Evolutionary conservation across 2,329 filamentous ascomycete species (phyloP), one percentile per base, ranked within the genome.

Genomic region (Exophiala sideris): DNA sequence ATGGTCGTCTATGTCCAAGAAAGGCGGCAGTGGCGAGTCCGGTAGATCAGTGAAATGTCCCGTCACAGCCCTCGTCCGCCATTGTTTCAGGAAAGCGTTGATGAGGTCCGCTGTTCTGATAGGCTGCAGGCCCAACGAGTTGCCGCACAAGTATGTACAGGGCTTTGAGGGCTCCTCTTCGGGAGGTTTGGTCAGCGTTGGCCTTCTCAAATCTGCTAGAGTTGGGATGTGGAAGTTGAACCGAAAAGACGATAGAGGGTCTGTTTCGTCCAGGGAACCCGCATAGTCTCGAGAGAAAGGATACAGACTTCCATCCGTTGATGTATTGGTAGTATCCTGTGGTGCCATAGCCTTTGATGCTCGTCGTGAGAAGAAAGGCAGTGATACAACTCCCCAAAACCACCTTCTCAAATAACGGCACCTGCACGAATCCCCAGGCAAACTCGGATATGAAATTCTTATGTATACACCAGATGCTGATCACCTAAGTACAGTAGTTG

Each of bases 61-160:
- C 38, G 87, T 85, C 18, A 96, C 91, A 14, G 87, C 91, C 61
- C 94, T 87, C 0, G 84, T 86, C 0, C 86, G 86, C 91, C 91
- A 96, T 3, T 89, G 90, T 58, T 87, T 81, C 1, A 95, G 79
- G 62, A 95, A 90, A 4, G 83, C 80, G 42, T 85, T 76, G 58
- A 95, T 73, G 58, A 89, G 85, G 12, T 79, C 73, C 14, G 80
- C 76, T 0, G 86, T 84, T 11, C 80, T 80, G 58, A 81, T 83
- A 41, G 91, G 90, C 69, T 96, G 91, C 3, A 92, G 81, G 35
- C 91, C 91, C 1, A 96, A 80, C 0, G 90, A 95, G 74, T 96
- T 95, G 52, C 91, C 91, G 62, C 90, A 92, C 59, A 96, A 84
- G 70, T 96, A 96, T 55, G 89, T 85, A 11, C 65, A 64, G 16